phyloP scores from a whole-genome alignment of 2,329 filamentous ascomycete species.

The Sclerotinia sclerotiorum region DNA sequence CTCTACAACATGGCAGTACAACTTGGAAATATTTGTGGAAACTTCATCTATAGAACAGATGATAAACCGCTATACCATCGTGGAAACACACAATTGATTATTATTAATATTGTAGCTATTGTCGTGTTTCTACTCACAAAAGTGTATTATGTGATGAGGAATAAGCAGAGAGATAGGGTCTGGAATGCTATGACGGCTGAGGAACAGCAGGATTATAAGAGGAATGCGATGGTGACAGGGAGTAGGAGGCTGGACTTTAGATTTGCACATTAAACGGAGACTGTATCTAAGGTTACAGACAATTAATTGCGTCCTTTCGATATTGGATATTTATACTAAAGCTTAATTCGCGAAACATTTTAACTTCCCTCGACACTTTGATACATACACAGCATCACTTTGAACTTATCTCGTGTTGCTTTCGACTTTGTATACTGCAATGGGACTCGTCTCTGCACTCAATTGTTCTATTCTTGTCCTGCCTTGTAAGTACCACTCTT shows the following conservation, averaged over 20 bases:
- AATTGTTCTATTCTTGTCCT: too few species aligned
- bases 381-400: not conserved
- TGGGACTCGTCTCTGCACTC: too few species aligned
- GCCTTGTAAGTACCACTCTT: too few species aligned
- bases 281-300: not conserved
- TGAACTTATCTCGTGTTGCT: not conserved
- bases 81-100: conserved; percentile 58
- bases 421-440: too few species aligned
- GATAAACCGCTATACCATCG: conserved; percentile 56
- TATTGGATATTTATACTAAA: not conserved
- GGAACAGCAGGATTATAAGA: conserved; percentile 42
- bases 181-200: conserved; percentile 49
- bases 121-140: conserved; percentile 52
- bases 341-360: not conserved
- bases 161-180: conserved; percentile 44
- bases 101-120: conserved; percentile 48
- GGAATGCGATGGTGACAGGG: conserved; percentile 43
- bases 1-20: conserved; percentile 53
- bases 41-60: conserved; percentile 51
- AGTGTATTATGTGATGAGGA: conserved; percentile 49
- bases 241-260: conserved; percentile 45
- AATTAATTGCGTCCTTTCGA: not conserved
- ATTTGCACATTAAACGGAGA: conserved; percentile 40
- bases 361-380: too few species aligned
- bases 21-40: conserved; percentile 46